A percentile compares a stretch with the other conserved stretches of the same genome.
Conservation (phyloP, 1,284 basidiomycete species). For the Ceratobasidium sp. region DNA sequence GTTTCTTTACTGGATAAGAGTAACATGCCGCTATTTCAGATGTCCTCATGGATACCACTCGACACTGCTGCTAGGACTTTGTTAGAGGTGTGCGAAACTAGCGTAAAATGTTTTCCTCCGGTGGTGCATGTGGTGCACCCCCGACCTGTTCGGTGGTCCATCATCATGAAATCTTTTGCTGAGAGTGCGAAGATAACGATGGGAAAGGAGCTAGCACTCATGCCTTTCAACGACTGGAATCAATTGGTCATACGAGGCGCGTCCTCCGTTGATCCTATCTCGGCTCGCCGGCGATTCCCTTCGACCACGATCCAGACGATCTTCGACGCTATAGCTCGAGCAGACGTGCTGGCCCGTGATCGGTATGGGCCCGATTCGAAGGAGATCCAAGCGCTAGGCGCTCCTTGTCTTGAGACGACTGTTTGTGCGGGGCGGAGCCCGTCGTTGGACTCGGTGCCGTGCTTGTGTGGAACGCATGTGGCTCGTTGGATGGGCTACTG, state of each 20-base stretch:
- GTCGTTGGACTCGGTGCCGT: not conserved
- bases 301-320: slow-evolving; percentile 20
- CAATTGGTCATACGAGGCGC: not conserved
- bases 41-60: slow-evolving; percentile 24
- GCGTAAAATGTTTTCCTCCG: not conserved
- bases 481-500: slow-evolving; percentile 26
- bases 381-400: slow-evolving; percentile 15
- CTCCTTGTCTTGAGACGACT: slow-evolving; percentile 6
- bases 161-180: slow-evolving; percentile 12
- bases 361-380: not conserved
- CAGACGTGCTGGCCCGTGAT: not conserved
- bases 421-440: not conserved
- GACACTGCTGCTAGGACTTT: slow-evolving; percentile 22
- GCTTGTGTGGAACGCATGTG: slow-evolving; percentile 7
- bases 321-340: slow-evolving; percentile 6
- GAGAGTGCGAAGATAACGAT: not conserved
- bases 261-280: not conserved
- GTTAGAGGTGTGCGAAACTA: slow-evolving; percentile 14
- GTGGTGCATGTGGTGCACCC: slow-evolving; percentile 34
- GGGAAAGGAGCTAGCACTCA: slow-evolving; percentile 2
- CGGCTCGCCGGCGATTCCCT: slow-evolving; percentile 4
- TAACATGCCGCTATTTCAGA: not conserved
- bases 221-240: slow-evolving; percentile 18
- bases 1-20: not conserved
- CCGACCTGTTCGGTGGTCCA: slow-evolving; percentile 2